phyloP scores from a whole-genome alignment of 495 filamentous ascomycete species.

The Cetradonia linearis region DNA sequence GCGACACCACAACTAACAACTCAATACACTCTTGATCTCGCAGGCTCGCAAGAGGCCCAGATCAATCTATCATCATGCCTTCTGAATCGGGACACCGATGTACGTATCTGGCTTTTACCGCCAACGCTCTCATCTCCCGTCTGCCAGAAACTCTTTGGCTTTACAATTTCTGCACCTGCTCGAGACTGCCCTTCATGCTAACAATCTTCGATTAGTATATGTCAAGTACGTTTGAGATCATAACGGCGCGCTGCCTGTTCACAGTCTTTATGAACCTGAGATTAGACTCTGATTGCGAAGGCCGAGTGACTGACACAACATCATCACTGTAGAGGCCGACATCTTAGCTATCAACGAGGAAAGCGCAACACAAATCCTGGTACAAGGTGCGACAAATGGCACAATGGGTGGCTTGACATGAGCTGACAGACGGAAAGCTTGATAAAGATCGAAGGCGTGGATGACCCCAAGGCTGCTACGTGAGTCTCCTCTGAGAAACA shows the following conservation, averaged over 20 bases:
- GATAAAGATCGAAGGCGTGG: slow-evolving; percentile 96
- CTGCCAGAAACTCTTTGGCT: background rate
- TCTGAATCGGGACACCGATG: slow-evolving; percentile 74
- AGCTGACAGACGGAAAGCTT: slow-evolving; percentile 41
- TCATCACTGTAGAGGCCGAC: slow-evolving; percentile 57
- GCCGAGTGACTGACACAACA: background rate
- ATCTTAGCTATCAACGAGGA: slow-evolving; percentile 87
- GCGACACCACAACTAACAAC: background rate
- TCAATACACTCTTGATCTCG: background rate
- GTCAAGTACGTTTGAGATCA: slow-evolving; percentile 64
- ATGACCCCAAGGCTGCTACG: slow-evolving; percentile 74
- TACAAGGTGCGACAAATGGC: slow-evolving; percentile 40
- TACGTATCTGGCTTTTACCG: slow-evolving; percentile 40
- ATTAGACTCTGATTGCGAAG: background rate
- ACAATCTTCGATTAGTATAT: slow-evolving; percentile 53
- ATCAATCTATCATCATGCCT: slow-evolving; percentile 52
- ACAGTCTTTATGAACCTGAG: background rate
- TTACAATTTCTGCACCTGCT: background rate
- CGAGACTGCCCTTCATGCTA: slow-evolving; percentile 10
- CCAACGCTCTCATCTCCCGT: background rate
- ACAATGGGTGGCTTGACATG: slow-evolving; percentile 20
- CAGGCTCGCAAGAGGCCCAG: background rate
- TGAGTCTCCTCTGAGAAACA: slow-evolving; percentile 23
- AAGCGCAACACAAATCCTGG: slow-evolving; percentile 75
- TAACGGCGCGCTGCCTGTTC: background rate